Conservation (phyloP, 2,329 filamentous ascomycete genomes). For the Rhynchosporium secalis region DNA sequence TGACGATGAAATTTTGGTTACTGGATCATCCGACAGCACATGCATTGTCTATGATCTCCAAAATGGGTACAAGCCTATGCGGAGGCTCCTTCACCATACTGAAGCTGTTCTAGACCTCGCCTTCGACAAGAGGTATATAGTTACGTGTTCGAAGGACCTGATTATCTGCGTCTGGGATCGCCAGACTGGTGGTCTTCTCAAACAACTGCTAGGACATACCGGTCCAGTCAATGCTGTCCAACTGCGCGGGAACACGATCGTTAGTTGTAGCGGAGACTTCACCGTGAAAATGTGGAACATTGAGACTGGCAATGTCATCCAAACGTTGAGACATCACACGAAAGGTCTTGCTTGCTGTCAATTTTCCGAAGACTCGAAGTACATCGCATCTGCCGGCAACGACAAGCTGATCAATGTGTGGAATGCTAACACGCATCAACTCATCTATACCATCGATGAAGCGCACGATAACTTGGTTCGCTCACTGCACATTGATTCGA, state of each 20-base stretch:
- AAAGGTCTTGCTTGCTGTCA: constrained; percentile 95
- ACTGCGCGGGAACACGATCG: constrained; percentile 86
- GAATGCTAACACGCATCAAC: constrained; percentile 86
- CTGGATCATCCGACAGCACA: constrained; percentile 87
- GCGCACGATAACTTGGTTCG: constrained; percentile 87
- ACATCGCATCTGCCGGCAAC: constrained; percentile 90
- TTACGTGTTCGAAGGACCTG: constrained; percentile 95
- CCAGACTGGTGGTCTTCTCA: constrained; percentile 70
- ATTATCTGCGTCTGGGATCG: constrained; percentile 96
- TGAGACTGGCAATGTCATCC: constrained; percentile 81
- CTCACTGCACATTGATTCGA: constrained; percentile 84
- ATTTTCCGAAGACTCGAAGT: constrained; percentile 92
- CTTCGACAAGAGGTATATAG: constrained; percentile 88
- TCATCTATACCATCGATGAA: constrained; percentile 69
- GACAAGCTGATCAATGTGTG: constrained; percentile 96
- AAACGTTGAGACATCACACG: constrained; percentile 86
- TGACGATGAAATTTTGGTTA: constrained; percentile 89
- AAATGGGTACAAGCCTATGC: constrained; percentile 75
- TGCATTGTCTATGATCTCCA: constrained; percentile 90
- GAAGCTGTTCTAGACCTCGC: constrained; percentile 92
- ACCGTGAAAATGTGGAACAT: constrained; percentile 95
- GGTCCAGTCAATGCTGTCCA: constrained; percentile 97
- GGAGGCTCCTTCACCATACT: constrained; percentile 73
- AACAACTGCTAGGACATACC: constrained; percentile 78
- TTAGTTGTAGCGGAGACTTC: constrained; percentile 92